Base-by-base conservation (phyloP, 345 rosid species). In the Erodium maritimum region DNA sequence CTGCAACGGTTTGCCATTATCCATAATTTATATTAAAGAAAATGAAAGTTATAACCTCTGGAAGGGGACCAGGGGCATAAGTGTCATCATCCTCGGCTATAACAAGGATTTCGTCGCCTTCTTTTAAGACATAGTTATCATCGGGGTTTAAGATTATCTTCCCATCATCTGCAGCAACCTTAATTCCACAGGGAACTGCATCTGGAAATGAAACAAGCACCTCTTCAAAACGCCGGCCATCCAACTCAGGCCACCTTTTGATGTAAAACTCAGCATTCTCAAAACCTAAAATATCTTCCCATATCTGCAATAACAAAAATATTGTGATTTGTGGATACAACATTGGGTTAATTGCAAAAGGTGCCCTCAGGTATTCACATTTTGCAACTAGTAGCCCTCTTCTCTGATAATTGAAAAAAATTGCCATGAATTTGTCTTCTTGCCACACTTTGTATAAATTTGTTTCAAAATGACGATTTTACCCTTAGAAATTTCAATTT, bases 11-110 rank as follows among this genome's bases (percentile, higher is more conserved):
- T n/a, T n/a, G n/a, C n/a, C n/a, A n/a, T n/a, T n/a, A 29, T 29
- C 5, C 34, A 29, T 29, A 29, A 29, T 29, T 29, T 3, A 29
- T 18, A 20, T 10, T 23, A 21, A 18, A 42, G 33, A 33, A 24
- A 57, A 55, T 34, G 58, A 68, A 73, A 64, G 59, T 69, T 57
- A 77, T 54, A 55, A 85, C 94, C 87, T 87, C 76, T 0, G 94
- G 95, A 72, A 82, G 83, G 64, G 87, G 79, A 71, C 81, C 78
- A n/a, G 97, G 97, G 69, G 86, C 67, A 50, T 87, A 90, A 63
- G 94, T 90, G 70, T 90, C 95, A 65, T 90, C 97, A 67, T 90
- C 95, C 75, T 90, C 97, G 16, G 95, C 97, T 57, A 90, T 90
- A 61, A 90, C 97, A 79, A 90, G 93, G 56, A 87, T 66, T 79